These are phyloP conservation scores for Colletotrichum eleusines DNA, from an alignment of 2,329 filamentous ascomycete species.

Conservation along the genomic window DNA sequence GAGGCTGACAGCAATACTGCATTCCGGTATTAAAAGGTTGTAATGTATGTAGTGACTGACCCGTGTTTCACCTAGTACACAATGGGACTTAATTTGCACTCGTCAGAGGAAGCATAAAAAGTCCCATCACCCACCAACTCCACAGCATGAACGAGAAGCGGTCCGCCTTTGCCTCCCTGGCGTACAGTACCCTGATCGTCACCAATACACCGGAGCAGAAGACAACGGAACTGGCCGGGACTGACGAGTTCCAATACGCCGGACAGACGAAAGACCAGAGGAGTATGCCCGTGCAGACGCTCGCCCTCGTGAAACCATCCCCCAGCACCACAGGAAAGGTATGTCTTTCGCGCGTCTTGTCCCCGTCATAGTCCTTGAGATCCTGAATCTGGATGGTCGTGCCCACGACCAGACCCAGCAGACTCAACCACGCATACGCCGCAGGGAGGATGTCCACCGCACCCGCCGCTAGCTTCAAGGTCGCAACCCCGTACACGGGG, in stretches of 20 bases:
- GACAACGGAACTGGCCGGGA: neutral
- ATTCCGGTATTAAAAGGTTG: too few relatives aligned
- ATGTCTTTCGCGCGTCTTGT: neutral
- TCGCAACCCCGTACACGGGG: neutral
- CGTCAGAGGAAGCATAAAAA: neutral
- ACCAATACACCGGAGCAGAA: neutral
- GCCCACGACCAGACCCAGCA: neutral
- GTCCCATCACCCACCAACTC: neutral
- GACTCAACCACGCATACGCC: neutral
- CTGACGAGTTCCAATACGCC: neutral
- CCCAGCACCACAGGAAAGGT: constrained; percentile 21
- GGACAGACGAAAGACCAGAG: neutral
- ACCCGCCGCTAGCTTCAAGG: neutral
- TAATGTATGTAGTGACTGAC: neutral
- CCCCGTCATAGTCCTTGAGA: constrained; percentile 3
- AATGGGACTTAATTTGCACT: neutral
- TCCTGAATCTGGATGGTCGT: constrained; percentile 11
- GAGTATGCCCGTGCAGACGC: neutral
- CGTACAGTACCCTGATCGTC: neutral
- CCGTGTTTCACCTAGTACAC: too few relatives aligned
- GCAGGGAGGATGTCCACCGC: neutral
- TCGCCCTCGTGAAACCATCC: neutral
- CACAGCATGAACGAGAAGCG: neutral
- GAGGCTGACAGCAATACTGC: too few relatives aligned
- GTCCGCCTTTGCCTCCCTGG: neutral